Evolutionary conservation across 179 eudicot genomes (phyloP).

Genomic region (Spinacia oleracea): DNA sequence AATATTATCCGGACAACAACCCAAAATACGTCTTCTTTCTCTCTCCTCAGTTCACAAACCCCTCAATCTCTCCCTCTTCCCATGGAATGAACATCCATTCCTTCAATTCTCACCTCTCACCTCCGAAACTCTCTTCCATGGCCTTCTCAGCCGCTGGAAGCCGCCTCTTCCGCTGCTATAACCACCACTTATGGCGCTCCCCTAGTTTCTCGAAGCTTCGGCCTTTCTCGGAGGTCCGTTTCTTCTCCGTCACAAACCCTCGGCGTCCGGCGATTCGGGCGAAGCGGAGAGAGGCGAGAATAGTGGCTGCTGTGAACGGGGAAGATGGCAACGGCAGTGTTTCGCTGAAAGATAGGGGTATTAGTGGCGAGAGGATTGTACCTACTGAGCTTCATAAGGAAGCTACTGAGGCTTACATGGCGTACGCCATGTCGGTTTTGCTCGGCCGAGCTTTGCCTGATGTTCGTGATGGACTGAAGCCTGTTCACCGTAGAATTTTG

Average conservation of each 20-base stretch:
- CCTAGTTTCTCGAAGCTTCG: conserved; percentile 39
- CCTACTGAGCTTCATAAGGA: conserved; percentile 80
- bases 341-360: conserved; percentile 26
- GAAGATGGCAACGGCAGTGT: conserved; percentile 30
- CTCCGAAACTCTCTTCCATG: conserved; percentile 14
- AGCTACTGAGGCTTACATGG: conserved; percentile 91
- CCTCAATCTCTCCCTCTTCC: neutral
- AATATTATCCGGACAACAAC: neutral
- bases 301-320: conserved; percentile 21
- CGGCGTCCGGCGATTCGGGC: conserved; percentile 42
- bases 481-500: conserved; percentile 88
- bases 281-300: conserved; percentile 38
- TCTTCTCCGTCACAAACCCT: conserved; percentile 24
- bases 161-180: conserved; percentile 29
- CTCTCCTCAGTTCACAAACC: neutral
- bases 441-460: conserved; percentile 93
- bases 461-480: conserved; percentile 92
- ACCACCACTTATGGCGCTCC: conserved; percentile 18
- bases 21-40: no score
- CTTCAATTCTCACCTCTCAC: neutral
- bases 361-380: conserved; percentile 54
- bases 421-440: conserved; percentile 96
- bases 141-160: conserved; percentile 19
- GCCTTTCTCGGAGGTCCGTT: conserved; percentile 18
- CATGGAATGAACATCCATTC: conserved; percentile 18